Evolutionary conservation across 1,139 yeast genomes (phyloP).

Genomic region (Geotrichum bryndzae): DNA sequence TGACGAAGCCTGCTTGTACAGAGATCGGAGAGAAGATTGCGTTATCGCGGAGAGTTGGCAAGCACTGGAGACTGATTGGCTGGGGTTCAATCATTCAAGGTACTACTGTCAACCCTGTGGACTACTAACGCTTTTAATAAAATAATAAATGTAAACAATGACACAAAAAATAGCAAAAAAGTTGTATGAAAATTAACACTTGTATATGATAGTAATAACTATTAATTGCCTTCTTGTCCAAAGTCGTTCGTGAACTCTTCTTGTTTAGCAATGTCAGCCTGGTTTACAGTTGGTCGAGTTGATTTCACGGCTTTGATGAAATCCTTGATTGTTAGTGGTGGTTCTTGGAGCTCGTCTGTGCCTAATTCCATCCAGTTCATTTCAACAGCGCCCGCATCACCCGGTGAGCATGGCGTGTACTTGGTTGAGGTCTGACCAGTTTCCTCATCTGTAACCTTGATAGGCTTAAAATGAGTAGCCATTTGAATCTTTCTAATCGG

Average conservation of each 20-base stretch:
- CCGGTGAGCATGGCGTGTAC: slow-evolving; percentile 94
- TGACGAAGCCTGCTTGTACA: slow-evolving; percentile 98
- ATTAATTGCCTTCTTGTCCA: slow-evolving; percentile 76
- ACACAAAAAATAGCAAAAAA: neutral
- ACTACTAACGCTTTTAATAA: slow-evolving; percentile 15
- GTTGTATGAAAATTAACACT: neutral
- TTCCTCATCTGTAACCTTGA: slow-evolving; percentile 33
- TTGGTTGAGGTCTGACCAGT: slow-evolving; percentile 39
- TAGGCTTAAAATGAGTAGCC: slow-evolving; percentile 82
- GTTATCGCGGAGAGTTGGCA: slow-evolving; percentile 95
- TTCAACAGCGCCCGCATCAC: slow-evolving; percentile 78
- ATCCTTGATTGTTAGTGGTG: slow-evolving; percentile 83
- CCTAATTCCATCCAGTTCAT: slow-evolving; percentile 91
- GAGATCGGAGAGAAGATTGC: slow-evolving; percentile 98
- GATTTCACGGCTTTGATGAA: slow-evolving; percentile 87
- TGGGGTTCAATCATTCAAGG: slow-evolving; percentile 99
- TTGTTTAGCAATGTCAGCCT: slow-evolving; percentile 73
- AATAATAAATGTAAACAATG: neutral
- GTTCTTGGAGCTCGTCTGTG: slow-evolving; percentile 84
- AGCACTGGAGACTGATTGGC: slow-evolving; percentile 99
- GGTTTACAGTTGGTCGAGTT: slow-evolving; percentile 92
- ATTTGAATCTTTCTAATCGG: slow-evolving; percentile 93
- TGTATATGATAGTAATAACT: neutral
- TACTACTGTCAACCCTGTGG: slow-evolving; percentile 34
- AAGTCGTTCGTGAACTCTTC: slow-evolving; percentile 88